Conservation (phyloP, 2,329 filamentous ascomycete genomes). For the Colletotrichum orchidophilum region DNA sequence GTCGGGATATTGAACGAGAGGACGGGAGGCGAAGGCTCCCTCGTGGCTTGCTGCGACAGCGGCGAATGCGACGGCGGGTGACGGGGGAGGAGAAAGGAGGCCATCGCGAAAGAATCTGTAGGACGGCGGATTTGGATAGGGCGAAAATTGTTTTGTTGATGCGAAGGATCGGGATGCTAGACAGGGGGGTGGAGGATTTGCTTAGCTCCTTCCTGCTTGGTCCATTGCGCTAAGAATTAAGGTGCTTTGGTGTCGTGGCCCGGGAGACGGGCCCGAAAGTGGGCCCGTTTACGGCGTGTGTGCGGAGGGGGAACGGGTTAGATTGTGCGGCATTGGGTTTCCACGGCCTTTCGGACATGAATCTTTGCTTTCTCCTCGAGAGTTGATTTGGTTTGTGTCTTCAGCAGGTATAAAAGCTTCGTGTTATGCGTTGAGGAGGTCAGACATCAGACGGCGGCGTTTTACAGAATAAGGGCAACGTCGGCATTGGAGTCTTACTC, state of each 20-base stretch:
- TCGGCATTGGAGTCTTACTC: background rate
- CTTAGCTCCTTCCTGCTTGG: slow-evolving; percentile 1
- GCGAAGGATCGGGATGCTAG: slow-evolving; percentile 1
- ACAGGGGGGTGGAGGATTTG: background rate
- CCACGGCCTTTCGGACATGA: background rate
- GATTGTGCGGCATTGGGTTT: background rate
- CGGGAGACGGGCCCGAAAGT: background rate
- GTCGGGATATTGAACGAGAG: background rate
- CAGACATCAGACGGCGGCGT: background rate
- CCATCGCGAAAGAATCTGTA: background rate
- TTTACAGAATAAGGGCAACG: background rate
- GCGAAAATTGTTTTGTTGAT: too few species aligned
- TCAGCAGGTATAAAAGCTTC: background rate
- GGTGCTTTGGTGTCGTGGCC: background rate
- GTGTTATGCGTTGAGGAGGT: background rate
- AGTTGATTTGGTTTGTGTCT: background rate
- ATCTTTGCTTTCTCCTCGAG: too few species aligned
- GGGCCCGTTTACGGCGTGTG: background rate
- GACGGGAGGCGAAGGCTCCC: background rate
- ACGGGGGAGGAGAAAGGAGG: background rate
- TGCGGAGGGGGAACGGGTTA: too few species aligned
- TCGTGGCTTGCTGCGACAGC: background rate
- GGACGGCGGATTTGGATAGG: too few species aligned
- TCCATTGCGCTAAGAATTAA: background rate
- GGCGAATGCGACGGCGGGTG: background rate